phyloP scores from a whole-genome alignment of 148 eudicot species.

The Nepenthes gracilis region DNA sequence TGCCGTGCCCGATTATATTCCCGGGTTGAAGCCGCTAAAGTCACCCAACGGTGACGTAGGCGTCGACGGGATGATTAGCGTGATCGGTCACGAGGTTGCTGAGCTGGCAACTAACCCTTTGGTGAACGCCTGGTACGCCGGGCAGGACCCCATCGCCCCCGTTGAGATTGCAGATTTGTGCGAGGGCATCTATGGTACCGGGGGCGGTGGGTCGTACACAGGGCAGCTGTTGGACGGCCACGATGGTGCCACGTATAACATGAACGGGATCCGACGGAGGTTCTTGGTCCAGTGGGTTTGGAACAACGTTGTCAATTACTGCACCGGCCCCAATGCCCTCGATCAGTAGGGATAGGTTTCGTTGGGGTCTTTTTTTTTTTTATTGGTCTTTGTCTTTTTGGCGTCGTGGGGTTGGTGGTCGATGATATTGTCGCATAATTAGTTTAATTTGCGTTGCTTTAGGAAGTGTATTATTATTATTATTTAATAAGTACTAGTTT shows the following conservation, averaged over 20 bases:
- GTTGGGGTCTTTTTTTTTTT: neutral
- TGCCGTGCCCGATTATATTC: constrained; percentile 61
- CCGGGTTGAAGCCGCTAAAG: constrained; percentile 45
- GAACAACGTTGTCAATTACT: constrained; percentile 57
- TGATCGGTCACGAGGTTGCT: constrained; percentile 78
- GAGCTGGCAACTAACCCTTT: constrained; percentile 77
- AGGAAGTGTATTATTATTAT: neutral
- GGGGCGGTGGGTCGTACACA: constrained; percentile 88
- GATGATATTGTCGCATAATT: no score
- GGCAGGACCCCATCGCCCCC: constrained; percentile 67
- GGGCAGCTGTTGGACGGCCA: constrained; percentile 66
- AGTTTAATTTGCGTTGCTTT: no score
- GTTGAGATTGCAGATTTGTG: constrained; percentile 91
- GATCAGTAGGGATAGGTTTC: constrained; percentile 13
- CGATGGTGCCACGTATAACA: constrained; percentile 85
- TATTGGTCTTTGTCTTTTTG: neutral
- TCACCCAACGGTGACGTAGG: constrained; percentile 70
- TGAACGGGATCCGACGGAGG: constrained; percentile 64
- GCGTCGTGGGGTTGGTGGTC: neutral
- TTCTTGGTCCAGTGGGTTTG: constrained; percentile 86
- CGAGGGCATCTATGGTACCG: constrained; percentile 87
- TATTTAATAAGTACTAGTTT: neutral
- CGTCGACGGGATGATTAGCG: constrained; percentile 89
- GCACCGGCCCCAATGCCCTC: constrained; percentile 77
- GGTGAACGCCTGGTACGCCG: constrained; percentile 93